phyloP scores from a whole-genome alignment of 805 yeast species.

The Yarrowia sp. region DNA sequence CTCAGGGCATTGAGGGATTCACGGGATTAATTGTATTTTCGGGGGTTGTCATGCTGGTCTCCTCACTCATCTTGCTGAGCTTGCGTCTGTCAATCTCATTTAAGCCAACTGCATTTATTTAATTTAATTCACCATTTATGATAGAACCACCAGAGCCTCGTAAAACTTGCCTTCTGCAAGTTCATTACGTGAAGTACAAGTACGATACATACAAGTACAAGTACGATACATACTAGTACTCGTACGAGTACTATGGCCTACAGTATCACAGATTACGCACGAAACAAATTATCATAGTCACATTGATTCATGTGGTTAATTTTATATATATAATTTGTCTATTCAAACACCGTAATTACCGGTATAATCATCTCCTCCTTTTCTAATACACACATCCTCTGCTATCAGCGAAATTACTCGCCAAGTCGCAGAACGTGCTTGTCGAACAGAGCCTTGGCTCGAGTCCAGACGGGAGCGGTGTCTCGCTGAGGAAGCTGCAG shows the following conservation, averaged over 20 bases:
- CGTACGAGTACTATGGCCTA: too few relatives aligned
- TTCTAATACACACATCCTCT: not conserved
- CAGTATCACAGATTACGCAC: too few relatives aligned
- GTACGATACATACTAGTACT: too few relatives aligned
- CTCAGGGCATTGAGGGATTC: conserved; percentile 26
- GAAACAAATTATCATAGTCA: not conserved
- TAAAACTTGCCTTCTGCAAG: not conserved
- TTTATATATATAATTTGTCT: not conserved
- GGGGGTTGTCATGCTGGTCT: conserved; percentile 36
- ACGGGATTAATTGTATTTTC: conserved; percentile 37
- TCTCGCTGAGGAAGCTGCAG: conserved; percentile 78
- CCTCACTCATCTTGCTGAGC: conserved; percentile 27
- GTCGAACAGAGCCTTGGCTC: conserved; percentile 78
- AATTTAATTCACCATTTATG: not conserved
- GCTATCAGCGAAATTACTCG: not conserved
- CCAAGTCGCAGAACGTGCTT: conserved; percentile 74
- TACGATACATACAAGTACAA: too few relatives aligned
- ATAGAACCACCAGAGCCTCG: too few relatives aligned
- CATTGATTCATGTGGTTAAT: not conserved
- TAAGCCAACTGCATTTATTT: conserved; percentile 30
- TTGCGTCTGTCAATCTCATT: conserved; percentile 28
- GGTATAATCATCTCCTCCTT: not conserved
- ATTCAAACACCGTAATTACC: not conserved
- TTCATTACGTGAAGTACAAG: too few relatives aligned
- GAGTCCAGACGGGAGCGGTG: conserved; percentile 85